phyloP scores from a whole-genome alignment of 1,139 yeast species.

The Pichia norvegensis region DNA sequence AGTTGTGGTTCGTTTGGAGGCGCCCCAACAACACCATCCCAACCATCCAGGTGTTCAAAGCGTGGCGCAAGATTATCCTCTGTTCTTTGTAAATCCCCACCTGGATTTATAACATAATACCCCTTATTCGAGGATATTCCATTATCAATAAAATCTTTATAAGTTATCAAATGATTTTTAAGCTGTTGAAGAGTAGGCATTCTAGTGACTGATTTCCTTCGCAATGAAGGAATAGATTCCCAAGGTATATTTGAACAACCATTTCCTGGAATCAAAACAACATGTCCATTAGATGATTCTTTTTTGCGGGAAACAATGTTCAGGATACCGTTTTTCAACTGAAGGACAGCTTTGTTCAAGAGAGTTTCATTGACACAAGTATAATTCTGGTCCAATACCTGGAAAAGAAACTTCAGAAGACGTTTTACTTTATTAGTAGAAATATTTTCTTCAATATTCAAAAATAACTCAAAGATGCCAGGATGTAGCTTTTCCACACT shows the following conservation, averaged over 20 bases:
- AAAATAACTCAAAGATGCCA: slow-evolving; percentile 39
- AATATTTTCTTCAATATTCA: slow-evolving; percentile 33
- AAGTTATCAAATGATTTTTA: slow-evolving; percentile 33
- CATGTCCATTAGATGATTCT: slow-evolving; percentile 33
- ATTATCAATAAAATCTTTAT: slow-evolving; percentile 12
- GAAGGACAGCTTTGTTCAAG: not conserved
- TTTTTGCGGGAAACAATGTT: not conserved
- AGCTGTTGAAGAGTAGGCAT: slow-evolving; percentile 60
- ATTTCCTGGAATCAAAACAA: slow-evolving; percentile 61
- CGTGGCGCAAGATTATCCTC: slow-evolving; percentile 48
- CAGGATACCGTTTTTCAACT: not conserved
- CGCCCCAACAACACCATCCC: slow-evolving; percentile 49
- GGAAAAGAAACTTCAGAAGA: slow-evolving; percentile 53
- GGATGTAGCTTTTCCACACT: slow-evolving; percentile 20
- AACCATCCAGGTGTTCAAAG: slow-evolving; percentile 35
- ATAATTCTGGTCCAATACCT: slow-evolving; percentile 31
- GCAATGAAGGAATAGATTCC: slow-evolving; percentile 67
- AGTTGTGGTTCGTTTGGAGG: slow-evolving; percentile 53
- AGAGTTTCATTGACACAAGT: not conserved
- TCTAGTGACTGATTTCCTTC: slow-evolving; percentile 54
- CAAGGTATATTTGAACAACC: slow-evolving; percentile 69
- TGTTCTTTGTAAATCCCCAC: slow-evolving; percentile 65
- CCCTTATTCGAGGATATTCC: slow-evolving; percentile 31
- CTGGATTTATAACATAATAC: slow-evolving; percentile 70
- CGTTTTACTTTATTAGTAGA: slow-evolving; percentile 46